phyloP scores from a whole-genome alignment of 306 rosid genomes.

The Alnus rubra region DNA sequence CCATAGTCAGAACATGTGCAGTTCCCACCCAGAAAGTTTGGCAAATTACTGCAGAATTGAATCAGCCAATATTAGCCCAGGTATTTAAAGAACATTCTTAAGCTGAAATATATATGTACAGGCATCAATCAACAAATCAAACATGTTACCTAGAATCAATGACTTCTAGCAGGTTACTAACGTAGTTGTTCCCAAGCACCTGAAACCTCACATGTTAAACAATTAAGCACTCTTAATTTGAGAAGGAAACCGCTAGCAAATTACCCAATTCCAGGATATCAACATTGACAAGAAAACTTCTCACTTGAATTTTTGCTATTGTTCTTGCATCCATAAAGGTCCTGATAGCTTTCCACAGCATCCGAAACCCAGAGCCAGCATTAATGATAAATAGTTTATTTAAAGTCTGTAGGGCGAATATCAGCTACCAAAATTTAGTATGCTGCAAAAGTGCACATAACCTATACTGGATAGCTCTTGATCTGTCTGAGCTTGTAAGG shows the following conservation, averaged over 20 bases:
- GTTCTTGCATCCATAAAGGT: conserved; percentile 78
- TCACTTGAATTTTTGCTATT: conserved; percentile 69
- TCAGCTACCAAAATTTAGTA: conserved; percentile 9
- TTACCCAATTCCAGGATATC: conserved; percentile 7
- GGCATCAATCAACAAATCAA: neutral
- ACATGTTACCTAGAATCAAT: conserved; percentile 63
- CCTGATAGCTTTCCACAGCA: conserved; percentile 81
- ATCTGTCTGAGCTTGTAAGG: no score
- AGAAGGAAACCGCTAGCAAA: neutral
- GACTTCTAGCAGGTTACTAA: conserved; percentile 44
- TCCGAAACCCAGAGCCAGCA: conserved; percentile 83
- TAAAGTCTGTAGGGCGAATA: conserved; percentile 58
- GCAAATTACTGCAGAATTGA: conserved; percentile 67
- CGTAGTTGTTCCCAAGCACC: conserved; percentile 77
- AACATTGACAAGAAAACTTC: conserved; percentile 16
- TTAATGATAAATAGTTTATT: conserved; percentile 71
- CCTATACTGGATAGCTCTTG: no score
- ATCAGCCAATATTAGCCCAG: conserved; percentile 10
- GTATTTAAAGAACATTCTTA: neutral
- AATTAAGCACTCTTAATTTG: neutral
- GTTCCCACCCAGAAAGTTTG: conserved; percentile 76
- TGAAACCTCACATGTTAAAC: conserved; percentile 32
- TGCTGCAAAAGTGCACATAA: neutral
- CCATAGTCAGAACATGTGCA: conserved; percentile 79
- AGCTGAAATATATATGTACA: neutral